A percentile compares a stretch with the other conserved stretches of the same genome.
Evolutionary conservation across 2,329 filamentous ascomycete species (phyloP).

Genomic region (Thelonectria discophora): DNA sequence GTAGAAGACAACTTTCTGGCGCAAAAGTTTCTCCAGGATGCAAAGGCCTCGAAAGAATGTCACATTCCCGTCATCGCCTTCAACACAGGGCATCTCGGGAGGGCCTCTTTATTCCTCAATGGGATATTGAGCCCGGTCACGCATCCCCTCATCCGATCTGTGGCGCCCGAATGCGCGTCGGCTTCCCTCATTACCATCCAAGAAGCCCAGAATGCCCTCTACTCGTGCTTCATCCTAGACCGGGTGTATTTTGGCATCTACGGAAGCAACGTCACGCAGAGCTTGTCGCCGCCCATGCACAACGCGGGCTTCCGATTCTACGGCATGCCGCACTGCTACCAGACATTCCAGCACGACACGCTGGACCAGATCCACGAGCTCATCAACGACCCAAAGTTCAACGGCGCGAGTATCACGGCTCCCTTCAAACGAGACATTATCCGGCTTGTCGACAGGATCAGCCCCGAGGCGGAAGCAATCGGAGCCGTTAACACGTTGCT

Average conservation of each 20-base stretch:
- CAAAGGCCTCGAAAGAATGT: not conserved
- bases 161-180: not conserved
- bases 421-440: slow-evolving; percentile 71
- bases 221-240: slow-evolving; percentile 21
- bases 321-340: slow-evolving; percentile 24
- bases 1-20: slow-evolving; percentile 19
- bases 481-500: slow-evolving; percentile 72
- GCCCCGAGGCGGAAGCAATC: slow-evolving; percentile 68
- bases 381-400: slow-evolving; percentile 58
- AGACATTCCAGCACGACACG: slow-evolving; percentile 3
- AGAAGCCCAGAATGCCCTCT: slow-evolving; percentile 24
- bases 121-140: slow-evolving; percentile 21
- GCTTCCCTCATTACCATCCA: slow-evolving; percentile 19
- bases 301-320: slow-evolving; percentile 22
- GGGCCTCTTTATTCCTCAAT: slow-evolving; percentile 20
- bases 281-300: slow-evolving; percentile 25
- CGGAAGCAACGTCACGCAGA: slow-evolving; percentile 22
- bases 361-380: slow-evolving; percentile 8
- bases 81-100: slow-evolving; percentile 17
- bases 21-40: slow-evolving; percentile 19
- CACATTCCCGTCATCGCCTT: slow-evolving; percentile 22
- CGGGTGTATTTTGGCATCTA: slow-evolving; percentile 24
- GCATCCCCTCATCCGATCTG: slow-evolving; percentile 8
- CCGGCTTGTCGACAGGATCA: slow-evolving; percentile 64
- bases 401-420: slow-evolving; percentile 67